Evolutionary conservation across 2,329 filamentous ascomycete species (phyloP).

Genomic region (Coniochaeta hoffmannii): DNA sequence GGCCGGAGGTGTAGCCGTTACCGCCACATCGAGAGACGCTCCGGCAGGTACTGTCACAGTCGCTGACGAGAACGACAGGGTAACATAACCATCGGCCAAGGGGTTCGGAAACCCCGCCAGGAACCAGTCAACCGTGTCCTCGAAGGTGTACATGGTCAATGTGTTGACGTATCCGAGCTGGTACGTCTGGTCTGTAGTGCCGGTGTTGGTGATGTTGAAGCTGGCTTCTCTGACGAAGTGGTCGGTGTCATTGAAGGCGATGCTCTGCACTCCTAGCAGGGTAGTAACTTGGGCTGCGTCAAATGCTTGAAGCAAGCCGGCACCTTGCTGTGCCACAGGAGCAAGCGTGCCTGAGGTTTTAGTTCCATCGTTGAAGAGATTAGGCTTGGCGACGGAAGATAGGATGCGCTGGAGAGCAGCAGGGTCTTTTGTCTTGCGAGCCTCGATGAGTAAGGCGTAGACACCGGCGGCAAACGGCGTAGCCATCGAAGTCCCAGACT

Average conservation of each 20-base stretch:
- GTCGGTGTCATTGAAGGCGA: constrained; percentile 37
- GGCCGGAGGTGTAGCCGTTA: constrained; percentile 18
- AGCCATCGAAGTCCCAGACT: constrained; percentile 7
- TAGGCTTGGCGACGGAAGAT: constrained; percentile 16
- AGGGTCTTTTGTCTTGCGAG: constrained; percentile 4
- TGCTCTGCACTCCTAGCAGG: constrained; percentile 25
- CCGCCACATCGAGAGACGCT: constrained; percentile 15
- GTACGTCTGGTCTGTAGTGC: constrained; percentile 26
- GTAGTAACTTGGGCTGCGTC: constrained; percentile 30
- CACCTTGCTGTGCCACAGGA: constrained; percentile 34
- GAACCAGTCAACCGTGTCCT: constrained; percentile 13
- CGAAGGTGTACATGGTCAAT: constrained; percentile 26
- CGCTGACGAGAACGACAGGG: constrained; percentile 9
- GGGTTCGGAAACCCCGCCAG: constrained; percentile 10
- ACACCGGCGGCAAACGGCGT: constrained; percentile 5
- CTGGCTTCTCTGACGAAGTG: constrained; percentile 22
- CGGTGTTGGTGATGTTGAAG: constrained; percentile 33
- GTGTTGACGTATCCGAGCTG: constrained; percentile 26
- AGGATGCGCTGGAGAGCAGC: constrained; percentile 2
- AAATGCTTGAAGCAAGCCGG: constrained; percentile 32
- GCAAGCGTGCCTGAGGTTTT: constrained; percentile 8
- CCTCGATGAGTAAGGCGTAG: constrained; percentile 6
- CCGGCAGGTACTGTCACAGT: constrained; percentile 18
- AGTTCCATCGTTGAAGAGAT: constrained; percentile 20
- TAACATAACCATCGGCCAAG: constrained; percentile 10